phyloP scores from a whole-genome alignment of 139 green algal genomes.

The Micromonas commoda region DNA sequence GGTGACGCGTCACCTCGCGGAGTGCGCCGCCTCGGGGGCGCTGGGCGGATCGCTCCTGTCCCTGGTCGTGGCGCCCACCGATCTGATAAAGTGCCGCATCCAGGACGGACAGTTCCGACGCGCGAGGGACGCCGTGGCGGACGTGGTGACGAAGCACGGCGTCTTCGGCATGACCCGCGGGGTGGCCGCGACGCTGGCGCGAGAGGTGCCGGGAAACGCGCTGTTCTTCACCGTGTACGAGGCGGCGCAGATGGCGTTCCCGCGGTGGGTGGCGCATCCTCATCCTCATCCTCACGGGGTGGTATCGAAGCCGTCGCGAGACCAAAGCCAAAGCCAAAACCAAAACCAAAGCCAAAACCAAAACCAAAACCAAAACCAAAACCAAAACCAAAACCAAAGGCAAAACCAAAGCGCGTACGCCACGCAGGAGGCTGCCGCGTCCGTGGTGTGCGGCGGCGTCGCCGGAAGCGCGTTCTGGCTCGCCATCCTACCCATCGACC shows the following conservation, averaged over 20 bases:
- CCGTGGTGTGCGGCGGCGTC: not conserved
- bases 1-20: too few relatives aligned
- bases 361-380: too few relatives aligned
- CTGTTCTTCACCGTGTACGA: conserved; percentile 5
- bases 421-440: not conserved
- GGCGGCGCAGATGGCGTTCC: not conserved
- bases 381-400: too few relatives aligned
- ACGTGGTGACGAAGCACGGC: not conserved
- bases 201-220: not conserved
- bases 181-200: not conserved
- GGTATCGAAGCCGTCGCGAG: too few relatives aligned
- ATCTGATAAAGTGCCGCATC: not conserved
- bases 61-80: not conserved
- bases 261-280: not conserved
- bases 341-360: too few relatives aligned
- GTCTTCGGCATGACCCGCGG: not conserved
- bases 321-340: too few relatives aligned
- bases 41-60: not conserved
- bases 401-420: not conserved
- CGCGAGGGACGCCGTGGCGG: not conserved
- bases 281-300: too few relatives aligned
- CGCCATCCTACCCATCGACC: not conserved
- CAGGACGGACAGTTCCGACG: not conserved
- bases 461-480: not conserved
- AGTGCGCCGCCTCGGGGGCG: not conserved